Evolutionary conservation across 2,329 filamentous ascomycete genomes (phyloP).

Genomic region (Diaporthe velutina): DNA sequence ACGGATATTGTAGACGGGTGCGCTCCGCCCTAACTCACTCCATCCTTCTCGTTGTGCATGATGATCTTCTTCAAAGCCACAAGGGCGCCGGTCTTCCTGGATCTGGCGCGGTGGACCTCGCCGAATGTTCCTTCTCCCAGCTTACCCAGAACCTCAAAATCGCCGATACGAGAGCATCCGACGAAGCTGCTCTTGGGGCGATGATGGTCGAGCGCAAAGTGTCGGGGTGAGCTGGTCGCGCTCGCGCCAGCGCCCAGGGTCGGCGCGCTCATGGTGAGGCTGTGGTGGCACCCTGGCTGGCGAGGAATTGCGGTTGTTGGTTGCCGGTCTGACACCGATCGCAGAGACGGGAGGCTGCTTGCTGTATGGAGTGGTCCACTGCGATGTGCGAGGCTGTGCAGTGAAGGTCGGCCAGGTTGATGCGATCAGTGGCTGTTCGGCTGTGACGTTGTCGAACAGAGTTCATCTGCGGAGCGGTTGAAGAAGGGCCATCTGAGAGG

Average conservation of each 20-base stretch:
- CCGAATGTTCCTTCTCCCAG: constrained; percentile 97
- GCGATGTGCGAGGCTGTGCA: constrained; percentile 1
- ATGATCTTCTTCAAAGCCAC: constrained; percentile 98
- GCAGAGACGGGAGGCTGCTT: not conserved
- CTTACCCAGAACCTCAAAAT: constrained; percentile 85
- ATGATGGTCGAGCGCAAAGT: constrained; percentile 69
- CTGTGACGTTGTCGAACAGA: constrained; percentile 16
- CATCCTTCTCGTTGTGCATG: constrained; percentile 99
- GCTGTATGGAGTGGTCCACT: not conserved
- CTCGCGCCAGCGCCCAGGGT: constrained; percentile 38
- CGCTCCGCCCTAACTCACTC: constrained; percentile 65
- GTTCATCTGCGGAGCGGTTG: constrained; percentile 17
- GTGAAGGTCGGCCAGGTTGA: not conserved
- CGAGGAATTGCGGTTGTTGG: not conserved
- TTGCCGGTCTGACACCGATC: not conserved
- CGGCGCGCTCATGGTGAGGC: constrained; percentile 43
- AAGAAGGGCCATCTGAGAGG: constrained; percentile 8
- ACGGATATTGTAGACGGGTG: not conserved
- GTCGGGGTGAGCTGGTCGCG: constrained; percentile 60
- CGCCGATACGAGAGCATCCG: constrained; percentile 86
- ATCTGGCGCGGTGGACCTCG: constrained; percentile 91
- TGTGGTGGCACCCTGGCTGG: not conserved
- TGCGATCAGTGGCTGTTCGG: constrained; percentile 18
- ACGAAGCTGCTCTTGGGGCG: constrained; percentile 74
- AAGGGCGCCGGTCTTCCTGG: constrained; percentile 78